Evolutionary conservation across 208 protist species (phyloP).

Genomic region (Vickermania spadyakhi): DNA sequence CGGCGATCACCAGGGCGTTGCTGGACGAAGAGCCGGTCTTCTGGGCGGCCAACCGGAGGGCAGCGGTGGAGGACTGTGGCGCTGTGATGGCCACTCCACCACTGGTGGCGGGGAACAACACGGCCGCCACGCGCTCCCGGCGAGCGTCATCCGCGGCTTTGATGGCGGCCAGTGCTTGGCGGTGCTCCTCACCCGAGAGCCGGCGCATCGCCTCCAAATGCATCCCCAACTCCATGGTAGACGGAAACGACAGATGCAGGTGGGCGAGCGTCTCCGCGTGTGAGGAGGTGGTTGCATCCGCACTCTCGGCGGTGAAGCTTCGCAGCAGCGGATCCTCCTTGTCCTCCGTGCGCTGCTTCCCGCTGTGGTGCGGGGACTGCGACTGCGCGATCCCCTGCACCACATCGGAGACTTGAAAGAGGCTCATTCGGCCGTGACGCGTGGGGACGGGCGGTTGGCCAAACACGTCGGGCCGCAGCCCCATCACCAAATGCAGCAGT

Average conservation of each 20-base stretch:
- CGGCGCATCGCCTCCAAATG: constrained; percentile 17
- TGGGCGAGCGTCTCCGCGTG: constrained; percentile 49
- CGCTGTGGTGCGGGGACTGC: constrained; percentile 21
- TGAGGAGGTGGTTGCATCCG: constrained; percentile 18
- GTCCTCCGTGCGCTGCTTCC: constrained; percentile 8
- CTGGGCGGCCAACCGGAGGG: constrained; percentile 17
- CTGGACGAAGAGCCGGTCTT: neutral
- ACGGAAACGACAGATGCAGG: constrained; percentile 14
- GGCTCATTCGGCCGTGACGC: constrained; percentile 34
- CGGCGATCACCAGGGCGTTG: neutral
- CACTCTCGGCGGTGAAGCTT: neutral
- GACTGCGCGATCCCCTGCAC: constrained; percentile 11
- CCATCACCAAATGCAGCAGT: constrained; percentile 56
- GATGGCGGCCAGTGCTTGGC: constrained; percentile 56
- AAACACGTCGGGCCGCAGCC: constrained; percentile 64
- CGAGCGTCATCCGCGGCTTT: constrained; percentile 26
- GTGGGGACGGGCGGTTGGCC: constrained; percentile 62
- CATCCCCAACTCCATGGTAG: constrained; percentile 52
- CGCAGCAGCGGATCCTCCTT: neutral
- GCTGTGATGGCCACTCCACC: constrained; percentile 48
- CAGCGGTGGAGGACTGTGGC: constrained; percentile 28
- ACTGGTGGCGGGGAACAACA: constrained; percentile 22
- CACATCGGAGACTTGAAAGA: constrained; percentile 19
- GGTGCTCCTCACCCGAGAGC: constrained; percentile 46
- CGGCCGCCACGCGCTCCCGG: constrained; percentile 27